A percentile compares a stretch with the other conserved stretches of the same genome.
Conservation (phyloP, 2,329 filamentous ascomycete genomes). For the Teratosphaeria pseudoeucalypti region DNA sequence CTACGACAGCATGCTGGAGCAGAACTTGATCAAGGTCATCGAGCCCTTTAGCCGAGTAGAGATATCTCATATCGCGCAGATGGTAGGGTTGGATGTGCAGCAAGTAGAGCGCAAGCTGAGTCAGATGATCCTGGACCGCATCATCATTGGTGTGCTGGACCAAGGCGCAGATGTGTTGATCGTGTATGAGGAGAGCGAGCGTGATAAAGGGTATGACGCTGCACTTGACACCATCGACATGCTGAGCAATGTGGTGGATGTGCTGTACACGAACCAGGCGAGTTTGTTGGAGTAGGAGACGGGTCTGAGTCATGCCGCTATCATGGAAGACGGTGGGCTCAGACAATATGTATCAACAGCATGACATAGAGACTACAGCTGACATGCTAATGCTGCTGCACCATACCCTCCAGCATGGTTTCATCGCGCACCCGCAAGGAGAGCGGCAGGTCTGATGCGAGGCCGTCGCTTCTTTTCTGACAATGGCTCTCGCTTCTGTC, state of each 20-base stretch:
- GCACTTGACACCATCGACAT: slow-evolving; percentile 93
- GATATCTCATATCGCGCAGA: slow-evolving; percentile 92
- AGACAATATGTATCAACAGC: not conserved
- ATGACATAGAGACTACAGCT: not conserved
- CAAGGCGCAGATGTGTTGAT: slow-evolving; percentile 97
- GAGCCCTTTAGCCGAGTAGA: slow-evolving; percentile 97
- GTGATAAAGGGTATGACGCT: slow-evolving; percentile 88
- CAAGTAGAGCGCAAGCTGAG: slow-evolving; percentile 97
- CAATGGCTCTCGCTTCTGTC: too few species aligned
- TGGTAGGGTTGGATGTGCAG: slow-evolving; percentile 90
- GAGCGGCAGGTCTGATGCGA: too few species aligned
- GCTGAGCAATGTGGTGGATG: slow-evolving; percentile 92
- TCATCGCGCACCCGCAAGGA: too few species aligned
- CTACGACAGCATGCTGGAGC: slow-evolving; percentile 97
- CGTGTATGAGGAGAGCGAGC: slow-evolving; percentile 88
- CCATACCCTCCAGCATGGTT: not conserved
- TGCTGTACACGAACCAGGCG: slow-evolving; percentile 95
- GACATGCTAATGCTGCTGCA: not conserved
- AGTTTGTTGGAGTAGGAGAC: slow-evolving; percentile 72
- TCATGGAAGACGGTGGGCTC: not conserved
- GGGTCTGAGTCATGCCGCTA: not conserved
- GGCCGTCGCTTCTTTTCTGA: too few species aligned
- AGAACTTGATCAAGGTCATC: slow-evolving; percentile 99
- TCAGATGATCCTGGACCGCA: slow-evolving; percentile 99
- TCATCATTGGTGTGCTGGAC: slow-evolving; percentile 93